Evolutionary conservation across 164 flowering plant species (phyloP).

Genomic region (Echeveria elegans): DNA sequence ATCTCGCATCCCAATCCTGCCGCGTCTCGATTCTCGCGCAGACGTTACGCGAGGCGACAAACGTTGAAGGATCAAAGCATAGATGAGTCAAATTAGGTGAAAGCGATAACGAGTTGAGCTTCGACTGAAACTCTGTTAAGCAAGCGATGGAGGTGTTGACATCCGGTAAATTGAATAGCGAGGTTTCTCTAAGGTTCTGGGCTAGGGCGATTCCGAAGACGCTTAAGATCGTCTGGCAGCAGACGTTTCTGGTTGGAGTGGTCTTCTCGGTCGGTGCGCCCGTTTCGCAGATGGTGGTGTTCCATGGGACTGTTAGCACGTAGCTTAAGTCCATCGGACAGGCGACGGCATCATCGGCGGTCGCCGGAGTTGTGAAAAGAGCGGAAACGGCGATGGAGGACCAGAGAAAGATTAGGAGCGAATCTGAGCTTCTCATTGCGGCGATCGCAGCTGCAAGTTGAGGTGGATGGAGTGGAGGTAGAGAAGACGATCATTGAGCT

Average conservation of each 20-base stretch:
- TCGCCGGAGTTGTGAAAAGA: background rate
- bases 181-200: slow-evolving; percentile 38
- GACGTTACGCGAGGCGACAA: slow-evolving; percentile 25
- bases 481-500: slow-evolving; percentile 3
- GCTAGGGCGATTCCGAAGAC: slow-evolving; percentile 41
- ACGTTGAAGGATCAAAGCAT: slow-evolving; percentile 36
- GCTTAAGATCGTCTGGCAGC: slow-evolving; percentile 45
- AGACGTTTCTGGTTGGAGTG: slow-evolving; percentile 10
- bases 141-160: slow-evolving; percentile 33
- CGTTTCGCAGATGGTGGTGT: slow-evolving; percentile 29
- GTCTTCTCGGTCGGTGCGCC: slow-evolving; percentile 5
- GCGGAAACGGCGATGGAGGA: background rate
- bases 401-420: background rate
- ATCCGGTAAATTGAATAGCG: slow-evolving; percentile 35
- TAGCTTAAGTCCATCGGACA: slow-evolving; percentile 50
- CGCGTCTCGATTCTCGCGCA: slow-evolving; percentile 43
- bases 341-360: background rate
- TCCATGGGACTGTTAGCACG: slow-evolving; percentile 39
- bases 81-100: slow-evolving; percentile 23
- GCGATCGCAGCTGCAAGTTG: background rate
- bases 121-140: slow-evolving; percentile 30
- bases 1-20: slow-evolving; percentile 39
- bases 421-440: background rate
- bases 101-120: slow-evolving; percentile 32
- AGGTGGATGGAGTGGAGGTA: background rate